Evolutionary conservation across 177 flowering plant genomes (phyloP).

Genomic region (Vitis hybrid): DNA sequence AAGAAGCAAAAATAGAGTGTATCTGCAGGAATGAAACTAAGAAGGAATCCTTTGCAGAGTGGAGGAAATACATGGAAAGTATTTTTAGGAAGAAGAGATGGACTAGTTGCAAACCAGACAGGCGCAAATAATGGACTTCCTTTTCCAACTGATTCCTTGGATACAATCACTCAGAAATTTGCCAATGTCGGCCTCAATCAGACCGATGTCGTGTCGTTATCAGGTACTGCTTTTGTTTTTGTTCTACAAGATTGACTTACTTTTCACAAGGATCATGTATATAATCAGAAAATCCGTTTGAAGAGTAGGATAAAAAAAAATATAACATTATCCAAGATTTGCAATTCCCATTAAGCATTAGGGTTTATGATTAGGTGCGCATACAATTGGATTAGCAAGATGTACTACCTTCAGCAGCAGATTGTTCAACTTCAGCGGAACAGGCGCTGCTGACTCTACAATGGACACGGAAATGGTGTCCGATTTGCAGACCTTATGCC

Average conservation of each 20-base stretch:
- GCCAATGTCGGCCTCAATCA: slow-evolving; percentile 51
- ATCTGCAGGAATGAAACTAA: background rate
- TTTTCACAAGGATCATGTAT: too few species aligned
- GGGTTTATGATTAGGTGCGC: slow-evolving; percentile 51
- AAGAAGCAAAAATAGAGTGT: background rate
- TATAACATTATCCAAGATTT: background rate
- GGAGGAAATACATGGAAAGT: slow-evolving; percentile 85
- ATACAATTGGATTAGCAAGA: slow-evolving; percentile 75
- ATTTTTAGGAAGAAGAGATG: slow-evolving; percentile 80
- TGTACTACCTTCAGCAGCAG: slow-evolving; percentile 64
- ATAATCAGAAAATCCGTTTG: too few species aligned
- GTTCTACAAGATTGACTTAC: too few species aligned
- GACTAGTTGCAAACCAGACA: slow-evolving; percentile 58
- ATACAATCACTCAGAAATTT: slow-evolving; percentile 52
- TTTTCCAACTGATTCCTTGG: slow-evolving; percentile 52
- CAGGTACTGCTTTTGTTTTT: slow-evolving; percentile 40
- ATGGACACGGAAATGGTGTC: slow-evolving; percentile 45
- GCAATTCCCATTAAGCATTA: background rate
- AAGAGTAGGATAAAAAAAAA: background rate
- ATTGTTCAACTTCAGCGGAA: slow-evolving; percentile 59
- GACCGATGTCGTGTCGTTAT: slow-evolving; percentile 73
- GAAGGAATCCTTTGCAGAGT: slow-evolving; percentile 40
- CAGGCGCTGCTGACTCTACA: slow-evolving; percentile 58
- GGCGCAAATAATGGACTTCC: slow-evolving; percentile 61
- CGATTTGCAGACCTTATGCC: slow-evolving; percentile 61